Evolutionary conservation across 768 basidiomycete species (phyloP).

Genomic region (Lenzites betulinus): DNA sequence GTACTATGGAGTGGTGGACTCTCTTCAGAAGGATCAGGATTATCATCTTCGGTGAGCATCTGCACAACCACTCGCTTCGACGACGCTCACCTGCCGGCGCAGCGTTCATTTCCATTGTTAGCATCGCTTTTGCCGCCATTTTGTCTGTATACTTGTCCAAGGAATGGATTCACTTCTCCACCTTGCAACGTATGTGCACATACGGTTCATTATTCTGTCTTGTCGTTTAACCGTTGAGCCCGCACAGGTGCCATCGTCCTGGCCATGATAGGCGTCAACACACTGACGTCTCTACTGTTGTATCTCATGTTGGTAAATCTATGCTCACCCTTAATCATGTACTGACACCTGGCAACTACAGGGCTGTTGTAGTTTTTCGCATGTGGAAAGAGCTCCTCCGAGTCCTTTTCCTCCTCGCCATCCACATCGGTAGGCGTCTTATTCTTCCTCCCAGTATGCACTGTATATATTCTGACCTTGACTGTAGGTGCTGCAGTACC

Average conservation of each 20-base stretch:
- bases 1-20: constrained; percentile 32
- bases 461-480: background rate
- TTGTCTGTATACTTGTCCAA: constrained; percentile 28
- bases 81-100: background rate
- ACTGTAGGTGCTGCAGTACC: constrained; percentile 23
- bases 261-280: constrained; percentile 24
- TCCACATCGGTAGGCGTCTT: constrained; percentile 26
- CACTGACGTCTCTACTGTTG: constrained; percentile 24
- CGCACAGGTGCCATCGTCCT: constrained; percentile 26
- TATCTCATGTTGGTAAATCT: constrained; percentile 30
- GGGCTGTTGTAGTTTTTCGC: constrained; percentile 30
- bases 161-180: constrained; percentile 24
- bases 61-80: background rate
- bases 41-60: constrained; percentile 26
- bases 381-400: constrained; percentile 29
- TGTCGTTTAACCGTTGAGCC: background rate
- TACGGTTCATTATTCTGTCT: too few species aligned
- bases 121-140: constrained; percentile 26
- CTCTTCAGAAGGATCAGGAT: constrained; percentile 26
- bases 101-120: constrained; percentile 27
- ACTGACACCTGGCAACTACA: background rate
- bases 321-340: too few species aligned
- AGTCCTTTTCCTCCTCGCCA: constrained; percentile 23
- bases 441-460: background rate
- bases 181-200: constrained; percentile 25